Conservation (phyloP, 306 rosid genomes). For the Mimosa pudica region DNA sequence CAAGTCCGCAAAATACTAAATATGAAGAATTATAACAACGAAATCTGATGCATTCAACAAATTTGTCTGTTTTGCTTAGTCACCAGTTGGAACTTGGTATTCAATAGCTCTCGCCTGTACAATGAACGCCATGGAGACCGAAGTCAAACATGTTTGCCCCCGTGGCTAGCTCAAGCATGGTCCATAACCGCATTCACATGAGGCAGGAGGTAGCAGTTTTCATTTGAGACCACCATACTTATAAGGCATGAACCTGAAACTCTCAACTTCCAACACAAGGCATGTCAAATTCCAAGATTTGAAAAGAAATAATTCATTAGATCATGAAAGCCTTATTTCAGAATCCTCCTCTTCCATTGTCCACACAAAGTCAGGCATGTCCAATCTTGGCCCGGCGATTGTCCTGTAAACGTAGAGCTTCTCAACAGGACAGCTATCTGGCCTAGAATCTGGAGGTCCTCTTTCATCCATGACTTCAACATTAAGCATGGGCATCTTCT, state of each 20-base stretch:
- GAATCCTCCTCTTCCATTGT: slow-evolving; percentile 54
- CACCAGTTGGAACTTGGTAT: slow-evolving; percentile 33
- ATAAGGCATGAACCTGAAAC: slow-evolving; percentile 44
- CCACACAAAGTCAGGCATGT: slow-evolving; percentile 68
- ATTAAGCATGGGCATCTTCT: slow-evolving; percentile 18
- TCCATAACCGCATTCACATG: slow-evolving; percentile 46
- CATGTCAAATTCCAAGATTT: neutral
- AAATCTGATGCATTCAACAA: slow-evolving; percentile 44
- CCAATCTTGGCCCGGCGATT: slow-evolving; percentile 57
- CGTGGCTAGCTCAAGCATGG: slow-evolving; percentile 36
- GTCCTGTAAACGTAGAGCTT: slow-evolving; percentile 67
- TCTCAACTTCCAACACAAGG: slow-evolving; percentile 5
- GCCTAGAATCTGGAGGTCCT: slow-evolving; percentile 17
- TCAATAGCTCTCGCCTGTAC: slow-evolving; percentile 60
- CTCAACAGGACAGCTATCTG: slow-evolving; percentile 62
- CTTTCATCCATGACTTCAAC: slow-evolving; percentile 25
- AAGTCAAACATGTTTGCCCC: slow-evolving; percentile 38
- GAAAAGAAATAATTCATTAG: neutral
- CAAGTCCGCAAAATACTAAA: slow-evolving; percentile 50
- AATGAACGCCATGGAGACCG: slow-evolving; percentile 52
- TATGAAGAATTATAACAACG: slow-evolving; percentile 40
- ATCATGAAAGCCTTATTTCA: slow-evolving; percentile 39
- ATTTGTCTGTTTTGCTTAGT: slow-evolving; percentile 43
- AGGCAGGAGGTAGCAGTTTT: slow-evolving; percentile 35
- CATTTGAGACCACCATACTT: slow-evolving; percentile 30